Conservation (phyloP, 176 grass and related monocot genomes). For the Dendrocalamus sinicus region DNA sequence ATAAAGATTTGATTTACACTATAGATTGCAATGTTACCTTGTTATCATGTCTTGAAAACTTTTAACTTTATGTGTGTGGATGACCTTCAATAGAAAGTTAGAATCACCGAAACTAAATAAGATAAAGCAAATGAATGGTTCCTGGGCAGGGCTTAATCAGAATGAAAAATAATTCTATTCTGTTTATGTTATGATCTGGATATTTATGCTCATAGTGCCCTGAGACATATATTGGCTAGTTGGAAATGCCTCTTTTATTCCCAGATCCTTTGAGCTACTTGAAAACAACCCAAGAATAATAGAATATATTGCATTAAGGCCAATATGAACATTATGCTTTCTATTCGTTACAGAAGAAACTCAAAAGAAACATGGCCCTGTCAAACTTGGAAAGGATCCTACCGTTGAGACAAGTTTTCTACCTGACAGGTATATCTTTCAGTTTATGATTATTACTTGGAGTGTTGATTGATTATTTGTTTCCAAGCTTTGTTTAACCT, state of each 20-base stretch:
- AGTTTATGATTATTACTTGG: slow-evolving; percentile 42
- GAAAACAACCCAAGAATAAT: slow-evolving; percentile 3
- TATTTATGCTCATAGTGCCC: background rate
- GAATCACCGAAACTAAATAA: background rate
- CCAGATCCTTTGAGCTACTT: slow-evolving; percentile 28
- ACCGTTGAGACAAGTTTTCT: slow-evolving; percentile 96
- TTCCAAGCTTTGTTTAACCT: slow-evolving; percentile 59
- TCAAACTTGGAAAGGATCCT: slow-evolving; percentile 87
- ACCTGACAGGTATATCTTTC: slow-evolving; percentile 82
- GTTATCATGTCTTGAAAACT: slow-evolving; percentile 10
- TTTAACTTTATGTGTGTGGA: background rate
- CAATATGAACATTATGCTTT: slow-evolving; percentile 31
- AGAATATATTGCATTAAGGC: background rate
- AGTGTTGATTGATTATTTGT: slow-evolving; percentile 34
- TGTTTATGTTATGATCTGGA: background rate
- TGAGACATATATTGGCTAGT: background rate
- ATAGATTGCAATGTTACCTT: background rate
- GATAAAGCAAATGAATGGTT: background rate
- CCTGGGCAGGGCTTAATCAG: background rate
- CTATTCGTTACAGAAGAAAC: slow-evolving; percentile 59
- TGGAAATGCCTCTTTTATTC: background rate
- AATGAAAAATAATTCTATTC: slow-evolving; percentile 8
- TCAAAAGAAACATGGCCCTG: slow-evolving; percentile 58
- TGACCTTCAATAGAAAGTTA: slow-evolving; percentile 1
- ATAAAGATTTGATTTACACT: background rate